phyloP scores from a whole-genome alignment of 83 land plant species.

The Larix sibirica region DNA sequence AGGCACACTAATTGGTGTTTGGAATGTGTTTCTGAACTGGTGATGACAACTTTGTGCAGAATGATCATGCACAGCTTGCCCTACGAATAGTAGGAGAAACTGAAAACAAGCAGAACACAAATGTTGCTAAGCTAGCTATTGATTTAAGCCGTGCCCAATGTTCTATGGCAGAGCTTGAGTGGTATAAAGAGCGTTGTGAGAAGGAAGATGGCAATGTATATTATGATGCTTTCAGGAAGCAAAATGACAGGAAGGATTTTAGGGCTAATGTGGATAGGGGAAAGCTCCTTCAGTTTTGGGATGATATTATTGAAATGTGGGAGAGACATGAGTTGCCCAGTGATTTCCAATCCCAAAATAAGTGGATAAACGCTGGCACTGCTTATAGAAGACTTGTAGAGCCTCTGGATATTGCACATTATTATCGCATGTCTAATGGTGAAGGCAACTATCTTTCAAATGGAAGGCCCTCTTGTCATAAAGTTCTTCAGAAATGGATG shows the following conservation, averaged over 20 bases:
- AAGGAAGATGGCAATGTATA: conserved; percentile 34
- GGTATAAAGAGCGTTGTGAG: conserved; percentile 44
- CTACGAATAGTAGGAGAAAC: conserved; percentile 6
- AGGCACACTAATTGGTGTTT: neutral
- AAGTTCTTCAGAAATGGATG: conserved; percentile 55
- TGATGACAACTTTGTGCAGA: neutral
- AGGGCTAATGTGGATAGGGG: conserved; percentile 28
- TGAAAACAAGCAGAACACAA: conserved; percentile 30
- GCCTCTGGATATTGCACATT: conserved; percentile 68
- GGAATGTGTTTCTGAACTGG: neutral
- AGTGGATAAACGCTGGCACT: conserved; percentile 51
- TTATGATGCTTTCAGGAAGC: conserved; percentile 52
- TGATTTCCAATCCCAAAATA: conserved; percentile 37
- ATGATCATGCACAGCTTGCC: conserved; percentile 3
- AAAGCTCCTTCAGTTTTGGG: conserved; percentile 51
- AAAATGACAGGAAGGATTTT: conserved; percentile 16
- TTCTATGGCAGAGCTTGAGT: conserved; percentile 45
- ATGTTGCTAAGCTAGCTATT: conserved; percentile 34
- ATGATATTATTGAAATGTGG: conserved; percentile 31
- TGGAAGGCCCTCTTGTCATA: conserved; percentile 41
- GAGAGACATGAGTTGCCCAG: conserved; percentile 41
- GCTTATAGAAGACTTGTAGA: conserved; percentile 60
- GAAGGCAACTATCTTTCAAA: conserved; percentile 39
- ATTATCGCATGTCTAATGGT: conserved; percentile 26
- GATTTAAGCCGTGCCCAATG: conserved; percentile 23